Evolutionary conservation across 805 yeast species (phyloP), one percentile per base, ranked within the genome.

Genomic region (Candida namnaoensis): DNA sequence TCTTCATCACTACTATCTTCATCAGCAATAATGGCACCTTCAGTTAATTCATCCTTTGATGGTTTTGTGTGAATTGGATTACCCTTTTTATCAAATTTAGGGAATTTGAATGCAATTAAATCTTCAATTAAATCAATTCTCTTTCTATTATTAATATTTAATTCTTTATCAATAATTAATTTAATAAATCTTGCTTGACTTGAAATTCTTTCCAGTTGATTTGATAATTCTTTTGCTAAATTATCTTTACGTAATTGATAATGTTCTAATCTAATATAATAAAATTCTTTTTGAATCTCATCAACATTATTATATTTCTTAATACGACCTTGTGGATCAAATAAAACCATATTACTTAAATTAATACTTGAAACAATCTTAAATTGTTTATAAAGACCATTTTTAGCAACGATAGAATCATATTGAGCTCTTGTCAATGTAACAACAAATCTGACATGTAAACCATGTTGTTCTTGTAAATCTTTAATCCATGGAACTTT

Each of bases 121-220:
- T 82, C 83, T 35, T 70, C 70, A 41, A 87, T 74, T 50, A 93
- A 69, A 3, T 63, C 72, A 13, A 69, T 69, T 46, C 87, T 74
- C 56, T 84, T 80, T 58, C 82, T 81, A 64, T 93, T 93, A 36
- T 83, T 78, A 32, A 93, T 80, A 19, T 65, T 60, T 41, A 93
- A 68, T 50, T 80, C 69, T 45, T 73, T 73, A 27, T 86, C 95
- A 49, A 91, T 87, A 37, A 93, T 91, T 75, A 90, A 64, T 62
- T 88, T 88, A 48, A 93, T 82, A 59, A 93, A 93, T 44, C 95
- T 73, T 0, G 97, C 97, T 58, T 91, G 97, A 44, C 80, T 80
- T 5, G 82, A 65, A 36, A 90, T 66, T 53, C 74, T 85, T 40
- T 81, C 85, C 44, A 93, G 72, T 50, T 82, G 88, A 57, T 84